Conservation (phyloP, 23 red algal species). For the Gracilaria domingensis region DNA sequence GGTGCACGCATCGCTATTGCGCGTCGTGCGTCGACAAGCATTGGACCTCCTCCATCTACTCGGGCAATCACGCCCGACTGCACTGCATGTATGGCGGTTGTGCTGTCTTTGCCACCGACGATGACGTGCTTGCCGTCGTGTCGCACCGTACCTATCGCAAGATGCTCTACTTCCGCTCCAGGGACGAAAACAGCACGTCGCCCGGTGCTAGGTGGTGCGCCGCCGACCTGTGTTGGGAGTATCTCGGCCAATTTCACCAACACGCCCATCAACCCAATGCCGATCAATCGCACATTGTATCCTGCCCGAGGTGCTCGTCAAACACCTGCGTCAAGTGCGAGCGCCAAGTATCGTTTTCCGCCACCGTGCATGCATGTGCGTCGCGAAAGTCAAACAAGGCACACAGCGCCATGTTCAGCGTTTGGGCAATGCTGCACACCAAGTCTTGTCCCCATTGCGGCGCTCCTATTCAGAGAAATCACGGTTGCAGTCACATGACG, state of each 20-base stretch:
- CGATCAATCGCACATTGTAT: neutral
- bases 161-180: slow-evolving; percentile 75
- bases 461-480: slow-evolving; percentile 66
- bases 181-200: slow-evolving; percentile 24
- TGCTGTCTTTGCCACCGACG: slow-evolving; percentile 37
- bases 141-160: slow-evolving; percentile 71
- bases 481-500: slow-evolving; percentile 74
- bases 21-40: slow-evolving; percentile 54
- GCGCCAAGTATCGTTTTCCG: slow-evolving; percentile 21
- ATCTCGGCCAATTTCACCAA: slow-evolving; percentile 30
- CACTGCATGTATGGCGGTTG: slow-evolving; percentile 74
- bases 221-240: slow-evolving; percentile 63
- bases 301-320: slow-evolving; percentile 26
- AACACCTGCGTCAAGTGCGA: slow-evolving; percentile 57
- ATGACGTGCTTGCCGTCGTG: slow-evolving; percentile 53
- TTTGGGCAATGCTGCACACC: slow-evolving; percentile 72
- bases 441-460: slow-evolving; percentile 66
- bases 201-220: slow-evolving; percentile 65
- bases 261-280: neutral
- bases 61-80: slow-evolving; percentile 72
- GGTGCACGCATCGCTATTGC: slow-evolving; percentile 66
- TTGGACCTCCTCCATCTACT: slow-evolving; percentile 64
- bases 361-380: slow-evolving; percentile 42
- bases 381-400: slow-evolving; percentile 44
- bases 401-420: slow-evolving; percentile 50